Conservation (phyloP, 2,329 filamentous ascomycete species). For the Domatiomyces globalis region DNA sequence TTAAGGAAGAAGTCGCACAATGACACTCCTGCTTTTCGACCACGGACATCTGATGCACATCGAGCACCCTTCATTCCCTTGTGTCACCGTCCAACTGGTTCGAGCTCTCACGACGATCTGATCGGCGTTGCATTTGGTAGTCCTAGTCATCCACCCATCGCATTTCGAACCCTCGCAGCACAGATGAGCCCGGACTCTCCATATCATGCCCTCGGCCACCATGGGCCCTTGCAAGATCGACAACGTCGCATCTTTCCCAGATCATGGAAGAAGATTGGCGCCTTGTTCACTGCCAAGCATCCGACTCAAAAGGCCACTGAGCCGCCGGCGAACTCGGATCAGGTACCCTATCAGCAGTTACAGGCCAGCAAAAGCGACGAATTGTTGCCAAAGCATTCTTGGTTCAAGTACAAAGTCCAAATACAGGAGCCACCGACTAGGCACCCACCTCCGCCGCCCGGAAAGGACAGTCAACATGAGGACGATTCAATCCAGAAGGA, state of each 20-base stretch:
- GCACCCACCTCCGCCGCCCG: conserved; percentile 1
- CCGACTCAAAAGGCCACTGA: conserved; percentile 6
- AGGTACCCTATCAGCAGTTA: conserved; percentile 8
- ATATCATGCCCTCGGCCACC: conserved; percentile 2
- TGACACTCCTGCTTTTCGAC: conserved; percentile 6
- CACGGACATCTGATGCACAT: conserved; percentile 10
- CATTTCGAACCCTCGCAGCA: conserved; percentile 3
- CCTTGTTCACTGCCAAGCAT: conserved; percentile 28
- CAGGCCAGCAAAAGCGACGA: conserved; percentile 10
- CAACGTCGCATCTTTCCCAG: conserved; percentile 18
- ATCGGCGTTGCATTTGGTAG: conserved; percentile 67
- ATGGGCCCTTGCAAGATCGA: conserved; percentile 3
- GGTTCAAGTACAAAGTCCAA: conserved; percentile 5
- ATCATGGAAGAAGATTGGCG: conserved; percentile 35
- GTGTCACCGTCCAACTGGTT: conserved; percentile 3
- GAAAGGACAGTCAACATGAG: neutral
- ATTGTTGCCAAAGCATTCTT: neutral
- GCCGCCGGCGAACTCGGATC: conserved; percentile 6
- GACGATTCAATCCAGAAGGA: neutral
- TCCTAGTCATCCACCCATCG: conserved; percentile 31
- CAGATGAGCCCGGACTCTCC: conserved; percentile 1
- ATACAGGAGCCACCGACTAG: conserved; percentile 1
- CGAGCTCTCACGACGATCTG: conserved; percentile 27
- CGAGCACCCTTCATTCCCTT: conserved; percentile 2
- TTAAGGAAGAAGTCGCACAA: conserved; percentile 6